A percentile compares a stretch with the other conserved stretches of the same genome.
Conservation (phyloP, 192 early-diverging fungal genomes). For the Backusella liffmaniae region DNA sequence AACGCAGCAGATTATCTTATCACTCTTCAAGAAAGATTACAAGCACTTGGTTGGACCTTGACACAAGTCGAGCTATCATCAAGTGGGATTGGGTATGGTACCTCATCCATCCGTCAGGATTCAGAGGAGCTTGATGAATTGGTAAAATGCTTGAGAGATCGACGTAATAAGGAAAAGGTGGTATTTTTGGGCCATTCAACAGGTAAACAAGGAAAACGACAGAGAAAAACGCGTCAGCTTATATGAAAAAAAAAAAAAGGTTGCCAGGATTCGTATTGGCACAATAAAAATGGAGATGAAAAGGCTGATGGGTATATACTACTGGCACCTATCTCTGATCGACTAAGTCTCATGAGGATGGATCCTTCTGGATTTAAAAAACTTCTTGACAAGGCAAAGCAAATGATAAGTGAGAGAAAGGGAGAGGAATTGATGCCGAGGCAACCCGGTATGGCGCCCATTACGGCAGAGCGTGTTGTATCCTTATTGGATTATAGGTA, state of each 20-base stretch:
- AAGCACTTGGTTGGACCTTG: slow-evolving; percentile 25
- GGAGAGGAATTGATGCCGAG: slow-evolving; percentile 39
- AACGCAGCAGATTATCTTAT: slow-evolving; percentile 39
- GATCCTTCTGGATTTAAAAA: slow-evolving; percentile 13
- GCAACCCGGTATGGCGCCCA: slow-evolving; percentile 28
- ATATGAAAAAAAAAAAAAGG: neutral
- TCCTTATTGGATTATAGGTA: slow-evolving; percentile 38
- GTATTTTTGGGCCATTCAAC: slow-evolving; percentile 51
- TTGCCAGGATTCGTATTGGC: slow-evolving; percentile 37
- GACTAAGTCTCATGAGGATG: slow-evolving; percentile 27
- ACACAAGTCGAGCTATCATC: slow-evolving; percentile 44
- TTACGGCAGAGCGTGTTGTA: slow-evolving; percentile 41
- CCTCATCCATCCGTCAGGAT: slow-evolving; percentile 32
- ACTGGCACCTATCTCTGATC: slow-evolving; percentile 43
- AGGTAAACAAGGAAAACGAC: neutral
- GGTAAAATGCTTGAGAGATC: slow-evolving; percentile 26
- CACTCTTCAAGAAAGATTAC: slow-evolving; percentile 19
- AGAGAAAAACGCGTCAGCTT: neutral
- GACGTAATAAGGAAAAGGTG: slow-evolving; percentile 28
- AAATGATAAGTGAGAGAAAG: slow-evolving; percentile 38
- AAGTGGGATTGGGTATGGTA: slow-evolving; percentile 43
- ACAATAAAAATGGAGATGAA: slow-evolving; percentile 27
- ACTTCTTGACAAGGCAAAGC: slow-evolving; percentile 31
- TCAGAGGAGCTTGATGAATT: slow-evolving; percentile 37
- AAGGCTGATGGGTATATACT: slow-evolving; percentile 34